A percentile compares a stretch with the other conserved stretches of the same genome.
phyloP scores from a whole-genome alignment of 192 early-diverging fungal species.

The Neocallimastix lanati region DNA sequence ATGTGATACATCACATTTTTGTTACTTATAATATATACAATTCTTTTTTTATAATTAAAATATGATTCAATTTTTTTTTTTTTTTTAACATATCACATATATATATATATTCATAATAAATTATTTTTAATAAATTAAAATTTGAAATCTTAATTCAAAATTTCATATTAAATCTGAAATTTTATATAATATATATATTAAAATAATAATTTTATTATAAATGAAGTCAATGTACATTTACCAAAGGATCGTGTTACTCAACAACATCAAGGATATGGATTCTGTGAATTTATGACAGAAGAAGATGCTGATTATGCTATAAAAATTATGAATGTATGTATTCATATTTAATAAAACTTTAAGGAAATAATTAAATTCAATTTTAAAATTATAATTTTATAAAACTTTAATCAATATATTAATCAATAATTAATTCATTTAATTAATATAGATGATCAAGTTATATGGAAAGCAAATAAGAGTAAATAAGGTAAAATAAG shows the following conservation, averaged over 20 bases:
- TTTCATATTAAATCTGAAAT: neutral
- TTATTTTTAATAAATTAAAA: too few relatives aligned
- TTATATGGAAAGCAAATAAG: slow-evolving; percentile 87
- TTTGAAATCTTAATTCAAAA: neutral
- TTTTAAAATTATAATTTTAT: too few relatives aligned
- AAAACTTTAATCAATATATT: too few relatives aligned
- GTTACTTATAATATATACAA: too few relatives aligned
- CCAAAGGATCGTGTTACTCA: slow-evolving; percentile 95
- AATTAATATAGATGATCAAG: slow-evolving; percentile 46
- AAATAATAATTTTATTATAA: slow-evolving; percentile 5
- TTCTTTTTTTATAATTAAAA: too few relatives aligned
- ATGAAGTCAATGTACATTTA: slow-evolving; percentile 70
- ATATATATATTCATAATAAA: too few relatives aligned
- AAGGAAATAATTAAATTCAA: too few relatives aligned
- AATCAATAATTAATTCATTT: neutral
- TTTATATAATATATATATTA: too few relatives aligned
- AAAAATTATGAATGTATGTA: slow-evolving; percentile 70
- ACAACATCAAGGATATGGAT: slow-evolving; percentile 84
- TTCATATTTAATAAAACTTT: neutral
- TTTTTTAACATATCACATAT: too few relatives aligned
- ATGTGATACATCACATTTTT: too few relatives aligned
- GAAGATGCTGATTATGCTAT: slow-evolving; percentile 94
- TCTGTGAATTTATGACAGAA: slow-evolving; percentile 81
- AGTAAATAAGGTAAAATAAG: slow-evolving; percentile 56
- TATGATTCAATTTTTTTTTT: too few relatives aligned